Evolutionary conservation across 768 basidiomycete genomes (phyloP), one percentile per base, ranked within the genome.

Genomic region (Tylopilus vinaceipallidus): DNA sequence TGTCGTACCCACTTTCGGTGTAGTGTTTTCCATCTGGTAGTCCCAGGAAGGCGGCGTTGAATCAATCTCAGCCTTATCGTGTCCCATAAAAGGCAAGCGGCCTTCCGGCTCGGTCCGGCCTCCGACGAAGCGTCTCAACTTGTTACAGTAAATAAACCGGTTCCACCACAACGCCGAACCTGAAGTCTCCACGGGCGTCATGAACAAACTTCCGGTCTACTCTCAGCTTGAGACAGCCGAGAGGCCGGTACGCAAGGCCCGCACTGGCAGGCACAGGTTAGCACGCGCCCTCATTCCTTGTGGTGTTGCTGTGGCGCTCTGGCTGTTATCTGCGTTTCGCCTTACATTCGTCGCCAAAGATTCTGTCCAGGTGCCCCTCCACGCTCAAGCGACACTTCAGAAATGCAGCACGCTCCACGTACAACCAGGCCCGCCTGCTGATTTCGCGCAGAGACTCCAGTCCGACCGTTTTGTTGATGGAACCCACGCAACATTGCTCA

Each of bases 391-490:
- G 42, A 65, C 53, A 17, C 57, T 72, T 17, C 60, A 67, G 39
- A 68, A 62, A 47, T 76, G 76, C 54, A 54, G 43, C 5, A 57
- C 62, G 44, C 66, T 76, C 17, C 54, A 66, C 36, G 57, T 62
- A 0, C 60, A 47, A 43, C 75, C 75, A 38, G 74, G 68, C 2
- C 74, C 74, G 41, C 69, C 67, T 9, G 42, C 57, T 30, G 65
- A 62, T 48, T 75, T 70, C 37, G 53, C 57, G 48, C 57, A 50
- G 34, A 64, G 69, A 45, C 55, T 59, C 49, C 68, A 60, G 39
- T 75, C 74, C 35, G 73, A 74, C 44, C 61, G 73, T 42, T 74
- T 65, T 32, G 71, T 60, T 27, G 42, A 61, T 4, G 77, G 71
- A 1, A 75, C 77, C 1, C 55, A 51, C 22, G 59, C 74, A 2